Percentiles rank a stretch among this genome's conserved stretches.
Conservation (phyloP, 2,329 filamentous ascomycete genomes). For the Trichoderma sp. region DNA sequence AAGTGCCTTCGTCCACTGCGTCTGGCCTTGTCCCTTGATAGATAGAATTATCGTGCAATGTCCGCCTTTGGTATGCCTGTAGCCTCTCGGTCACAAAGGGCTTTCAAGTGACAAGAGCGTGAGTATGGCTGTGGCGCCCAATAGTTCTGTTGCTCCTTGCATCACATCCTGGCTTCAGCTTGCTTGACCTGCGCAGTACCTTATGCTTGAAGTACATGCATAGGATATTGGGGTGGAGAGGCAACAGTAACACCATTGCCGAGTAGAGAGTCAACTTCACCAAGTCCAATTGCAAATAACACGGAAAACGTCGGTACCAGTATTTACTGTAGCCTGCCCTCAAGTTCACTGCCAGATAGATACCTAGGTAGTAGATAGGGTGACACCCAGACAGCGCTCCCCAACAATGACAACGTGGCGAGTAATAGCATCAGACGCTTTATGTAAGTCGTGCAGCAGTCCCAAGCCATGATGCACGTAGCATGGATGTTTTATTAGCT, state of each 20-base stretch:
- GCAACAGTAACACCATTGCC: background rate
- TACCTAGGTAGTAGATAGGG: background rate
- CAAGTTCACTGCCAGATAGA: background rate
- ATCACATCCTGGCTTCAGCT: background rate
- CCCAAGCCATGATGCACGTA: background rate
- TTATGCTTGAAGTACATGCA: background rate
- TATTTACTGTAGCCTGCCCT: background rate
- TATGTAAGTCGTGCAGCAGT: background rate
- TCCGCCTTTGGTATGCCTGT: background rate
- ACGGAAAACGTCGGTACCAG: background rate
- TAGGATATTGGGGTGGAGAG: background rate
- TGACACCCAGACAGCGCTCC: background rate
- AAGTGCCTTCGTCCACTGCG: background rate
- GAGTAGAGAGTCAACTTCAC: background rate
- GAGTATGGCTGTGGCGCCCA: background rate
- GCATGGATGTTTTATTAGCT: background rate
- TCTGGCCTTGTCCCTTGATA: background rate
- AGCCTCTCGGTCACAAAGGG: background rate
- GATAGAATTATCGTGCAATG: background rate
- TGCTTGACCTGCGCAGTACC: background rate
- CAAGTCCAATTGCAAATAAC: background rate
- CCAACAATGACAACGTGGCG: background rate
- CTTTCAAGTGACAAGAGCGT: background rate
- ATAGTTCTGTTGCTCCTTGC: conserved; percentile 9
- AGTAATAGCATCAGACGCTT: background rate